Evolutionary conservation across 768 basidiomycete genomes (phyloP), one percentile per base, ranked within the genome.

Genomic region (Rhodotorula graminis): DNA sequence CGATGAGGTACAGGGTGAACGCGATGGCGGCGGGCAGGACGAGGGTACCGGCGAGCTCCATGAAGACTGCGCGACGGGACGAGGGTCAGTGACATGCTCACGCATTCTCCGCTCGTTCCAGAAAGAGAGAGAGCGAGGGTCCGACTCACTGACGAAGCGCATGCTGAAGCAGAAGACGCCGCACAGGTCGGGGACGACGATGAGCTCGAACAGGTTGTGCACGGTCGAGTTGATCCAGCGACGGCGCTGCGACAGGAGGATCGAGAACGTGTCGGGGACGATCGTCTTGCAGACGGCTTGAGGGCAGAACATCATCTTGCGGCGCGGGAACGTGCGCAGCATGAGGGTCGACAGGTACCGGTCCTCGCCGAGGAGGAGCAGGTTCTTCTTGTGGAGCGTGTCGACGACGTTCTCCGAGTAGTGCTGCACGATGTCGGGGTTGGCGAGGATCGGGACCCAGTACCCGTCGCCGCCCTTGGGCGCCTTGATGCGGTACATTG

Each of bases 141-240:
- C 5, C 9, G 44, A 74, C 76, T 37, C 46, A 77, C 76, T 61
- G 76, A 97, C 93, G 80, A 97, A 97, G 84, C 96, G 94, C 95
- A 97, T 97, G 19, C 92, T 94, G 87, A 99, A 98, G 84, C 96
- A 99, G 88, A 98, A 99, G 6, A 94, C 97, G 60, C 96, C 96
- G 77, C 95, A 99, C n/a, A 98, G 87, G 81, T 99, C 96, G 33
- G 94, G 88, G 37, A 99, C 95, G 62, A 97, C 85, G 46, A 98
- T 82, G 69, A 99, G 85, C 80, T 98, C 95, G n/a, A 90, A 89
- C 56, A 98, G 84, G 79, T 99, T 99, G 84, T 99, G 96, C 52
- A 98, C 89, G 0, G 95, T 99, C 68, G 94, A 97, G 83, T 98
- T 99, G 83, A 99, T 99, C 96, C 96, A 99, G 74, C 96, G 89